phyloP scores from a whole-genome alignment of 2,329 filamentous ascomycete species.

The Phialophora tarda region DNA sequence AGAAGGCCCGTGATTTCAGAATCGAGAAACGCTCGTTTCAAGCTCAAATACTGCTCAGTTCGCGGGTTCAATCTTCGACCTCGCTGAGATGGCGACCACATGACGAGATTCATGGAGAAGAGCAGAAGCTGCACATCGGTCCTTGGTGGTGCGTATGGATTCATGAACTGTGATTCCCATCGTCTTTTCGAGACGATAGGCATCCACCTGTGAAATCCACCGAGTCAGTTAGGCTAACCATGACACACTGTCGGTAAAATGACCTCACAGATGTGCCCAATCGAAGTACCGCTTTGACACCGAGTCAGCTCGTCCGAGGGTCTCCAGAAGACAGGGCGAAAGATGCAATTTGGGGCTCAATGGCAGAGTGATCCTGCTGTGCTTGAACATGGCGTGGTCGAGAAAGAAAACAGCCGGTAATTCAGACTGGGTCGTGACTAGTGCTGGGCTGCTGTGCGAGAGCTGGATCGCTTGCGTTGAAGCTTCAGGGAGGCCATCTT shows the following conservation, averaged over 20 bases:
- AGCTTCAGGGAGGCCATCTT: background rate
- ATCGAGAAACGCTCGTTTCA: constrained; percentile 39
- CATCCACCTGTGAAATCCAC: constrained; percentile 33
- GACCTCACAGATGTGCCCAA: constrained; percentile 13
- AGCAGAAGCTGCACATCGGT: constrained; percentile 21
- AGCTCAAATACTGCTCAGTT: constrained; percentile 34
- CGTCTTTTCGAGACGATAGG: constrained; percentile 29
- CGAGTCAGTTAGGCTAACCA: background rate
- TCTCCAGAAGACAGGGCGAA: background rate
- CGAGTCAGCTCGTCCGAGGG: background rate
- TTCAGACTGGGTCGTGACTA: constrained; percentile 1
- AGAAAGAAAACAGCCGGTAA: constrained; percentile 31
- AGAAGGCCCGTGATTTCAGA: constrained; percentile 39
- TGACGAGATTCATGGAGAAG: constrained; percentile 14
- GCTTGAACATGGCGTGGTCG: constrained; percentile 20
- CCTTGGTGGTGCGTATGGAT: constrained; percentile 37
- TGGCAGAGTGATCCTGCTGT: constrained; percentile 7
- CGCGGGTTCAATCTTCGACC: constrained; percentile 15
- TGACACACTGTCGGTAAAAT: too few relatives aligned
- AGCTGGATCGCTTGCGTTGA: constrained; percentile 6
- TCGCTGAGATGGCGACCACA: constrained; percentile 16
- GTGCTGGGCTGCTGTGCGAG: background rate
- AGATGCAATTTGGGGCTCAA: constrained; percentile 17
- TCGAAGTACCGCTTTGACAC: constrained; percentile 4
- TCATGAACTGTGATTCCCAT: constrained; percentile 23